Percentiles rank a stretch among this genome's conserved stretches.
Conservation (phyloP, 495 filamentous ascomycete genomes). For the Pseudotulostoma volvatum region DNA sequence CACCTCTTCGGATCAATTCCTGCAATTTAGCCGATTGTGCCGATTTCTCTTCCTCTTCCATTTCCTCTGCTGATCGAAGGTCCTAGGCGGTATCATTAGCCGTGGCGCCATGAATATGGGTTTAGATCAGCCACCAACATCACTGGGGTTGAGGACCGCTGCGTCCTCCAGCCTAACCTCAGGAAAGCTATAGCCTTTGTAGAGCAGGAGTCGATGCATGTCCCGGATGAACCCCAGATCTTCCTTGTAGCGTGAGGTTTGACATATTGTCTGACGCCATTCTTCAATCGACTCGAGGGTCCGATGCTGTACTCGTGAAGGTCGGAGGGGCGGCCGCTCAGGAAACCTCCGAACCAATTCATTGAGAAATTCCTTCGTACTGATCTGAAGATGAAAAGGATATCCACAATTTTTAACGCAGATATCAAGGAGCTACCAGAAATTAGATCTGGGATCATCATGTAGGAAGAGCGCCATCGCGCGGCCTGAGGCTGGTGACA, state of each 20-base stretch:
- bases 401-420: constrained; percentile 99
- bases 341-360: constrained; percentile 94
- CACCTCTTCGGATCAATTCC: constrained; percentile 83
- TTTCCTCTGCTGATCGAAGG: constrained; percentile 90
- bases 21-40: constrained; percentile 95
- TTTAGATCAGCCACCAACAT: constrained; percentile 42
- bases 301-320: constrained; percentile 73
- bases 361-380: constrained; percentile 96
- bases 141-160: constrained; percentile 90
- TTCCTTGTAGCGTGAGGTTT: constrained; percentile 92
- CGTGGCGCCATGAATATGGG: neutral
- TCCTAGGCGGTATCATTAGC: constrained; percentile 42
- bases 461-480: too few relatives aligned
- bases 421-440: constrained; percentile 71
- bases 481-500: too few relatives aligned
- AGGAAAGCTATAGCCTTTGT: constrained; percentile 93
- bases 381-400: constrained; percentile 95
- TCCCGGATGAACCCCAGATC: constrained; percentile 92
- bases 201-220: constrained; percentile 90
- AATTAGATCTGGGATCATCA: too few relatives aligned
- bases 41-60: constrained; percentile 91
- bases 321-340: constrained; percentile 74
- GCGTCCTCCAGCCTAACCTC: constrained; percentile 86
- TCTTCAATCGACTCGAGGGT: constrained; percentile 96
- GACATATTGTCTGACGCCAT: constrained; percentile 95